Base-by-base conservation (phyloP, 345 rosid species). In the Linum tenue region DNA sequence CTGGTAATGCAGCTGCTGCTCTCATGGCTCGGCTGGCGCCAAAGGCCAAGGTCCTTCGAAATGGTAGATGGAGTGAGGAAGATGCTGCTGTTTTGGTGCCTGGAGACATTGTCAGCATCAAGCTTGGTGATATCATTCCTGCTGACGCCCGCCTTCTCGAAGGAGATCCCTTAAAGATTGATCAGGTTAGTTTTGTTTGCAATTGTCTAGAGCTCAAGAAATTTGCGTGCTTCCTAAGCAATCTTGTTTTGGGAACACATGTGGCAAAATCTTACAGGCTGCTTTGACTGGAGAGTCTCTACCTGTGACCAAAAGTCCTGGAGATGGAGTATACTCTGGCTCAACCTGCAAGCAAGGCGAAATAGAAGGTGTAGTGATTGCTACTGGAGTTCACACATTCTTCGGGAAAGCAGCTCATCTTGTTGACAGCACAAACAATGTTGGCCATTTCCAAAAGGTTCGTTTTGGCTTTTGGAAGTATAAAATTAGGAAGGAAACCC, bases 141-240 rank as follows among this genome's bases (percentile, higher is more conserved):
- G 89, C 94, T 22, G 86, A 85, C 77, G 91, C 86, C 22, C 84
- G 88, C 56, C 85, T 89, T 55, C 75, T 87, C 7, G 87, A 81
- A 74, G 96, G 96, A 57, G 94, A 89, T 70, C 89, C 94, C 55
- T 68, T 85, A 40, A 87, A 85, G 73, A 80, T 87, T 41, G 90
- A 87, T 60, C 90, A 76, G 31, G 31, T 22, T 22, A 22, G 31
- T 22, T 22, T 22, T 22, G 31, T 22, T 22, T 22, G 31, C 31
- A 22, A 22, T 22, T 22, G 31, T 22, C 31, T 22, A 22, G 31
- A 22, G 31, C 31, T 22, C 31, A 22, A 22, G 31, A 22, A 22
- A 22, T 22, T 22, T 22, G 31, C 31, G 31, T 22, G 31, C 31
- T 22, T 22, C 31, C 31, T 22, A 22, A 22, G 31, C 31, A 22